A percentile compares a stretch with the other conserved stretches of the same genome.
Conservation (phyloP, 1,139 yeast species). For the Hansenula sp. region DNA sequence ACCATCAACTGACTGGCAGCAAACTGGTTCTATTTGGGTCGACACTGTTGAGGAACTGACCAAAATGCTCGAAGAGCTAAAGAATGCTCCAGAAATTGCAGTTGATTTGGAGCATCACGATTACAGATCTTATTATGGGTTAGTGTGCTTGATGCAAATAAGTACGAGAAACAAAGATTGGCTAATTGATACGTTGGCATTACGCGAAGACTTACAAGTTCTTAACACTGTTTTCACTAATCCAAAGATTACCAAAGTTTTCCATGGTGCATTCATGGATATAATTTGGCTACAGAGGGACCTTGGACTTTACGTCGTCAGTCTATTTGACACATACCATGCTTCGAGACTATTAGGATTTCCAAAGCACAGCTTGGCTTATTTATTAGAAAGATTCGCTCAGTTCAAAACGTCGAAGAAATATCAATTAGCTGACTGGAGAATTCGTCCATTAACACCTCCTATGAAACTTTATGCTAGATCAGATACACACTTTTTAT, state of each 20-base stretch:
- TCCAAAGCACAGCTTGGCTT: constrained; percentile 82
- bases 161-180: constrained; percentile 78
- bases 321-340: constrained; percentile 88
- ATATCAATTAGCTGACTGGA: constrained; percentile 97
- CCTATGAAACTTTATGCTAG: constrained; percentile 87
- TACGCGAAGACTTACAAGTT: constrained; percentile 65
- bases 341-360: constrained; percentile 78
- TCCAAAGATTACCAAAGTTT: constrained; percentile 77
- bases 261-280: constrained; percentile 98
- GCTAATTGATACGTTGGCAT: constrained; percentile 72
- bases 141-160: constrained; percentile 92
- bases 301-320: constrained; percentile 84
- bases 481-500: constrained; percentile 89
- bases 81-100: constrained; percentile 61
- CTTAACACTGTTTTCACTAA: constrained; percentile 77
- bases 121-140: constrained; percentile 81
- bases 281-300: constrained; percentile 96
- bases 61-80: constrained; percentile 51
- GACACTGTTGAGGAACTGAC: constrained; percentile 50
- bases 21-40: constrained; percentile 66
- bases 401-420: constrained; percentile 86
- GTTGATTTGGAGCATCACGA: constrained; percentile 98
- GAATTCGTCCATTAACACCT: constrained; percentile 75
- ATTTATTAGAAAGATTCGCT: constrained; percentile 74
- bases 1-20: constrained; percentile 61